Evolutionary conservation across 2,329 filamentous ascomycete genomes (phyloP).

Genomic region (Ascochyta rabiei): DNA sequence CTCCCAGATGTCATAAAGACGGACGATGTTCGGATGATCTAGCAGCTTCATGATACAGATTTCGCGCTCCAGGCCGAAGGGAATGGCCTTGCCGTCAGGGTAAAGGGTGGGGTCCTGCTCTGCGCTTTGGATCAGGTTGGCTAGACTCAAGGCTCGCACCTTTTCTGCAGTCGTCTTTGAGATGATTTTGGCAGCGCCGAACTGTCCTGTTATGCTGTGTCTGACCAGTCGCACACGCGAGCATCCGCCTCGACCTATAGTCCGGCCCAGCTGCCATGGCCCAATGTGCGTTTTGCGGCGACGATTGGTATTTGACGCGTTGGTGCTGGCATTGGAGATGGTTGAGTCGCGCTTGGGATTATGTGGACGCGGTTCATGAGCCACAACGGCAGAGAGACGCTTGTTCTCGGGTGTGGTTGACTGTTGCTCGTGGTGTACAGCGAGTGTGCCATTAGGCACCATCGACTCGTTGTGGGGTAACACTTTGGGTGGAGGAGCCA

Average conservation of each 20-base stretch:
- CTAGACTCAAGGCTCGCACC: conserved; percentile 84
- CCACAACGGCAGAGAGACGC: conserved; percentile 58
- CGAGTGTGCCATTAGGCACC: conserved; percentile 51
- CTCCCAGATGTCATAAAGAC: conserved; percentile 96
- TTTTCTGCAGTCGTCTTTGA: conserved; percentile 78
- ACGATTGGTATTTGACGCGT: conserved; percentile 56
- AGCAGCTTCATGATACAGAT: conserved; percentile 97
- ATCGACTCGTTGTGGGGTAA: conserved; percentile 55
- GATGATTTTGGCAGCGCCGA: conserved; percentile 94
- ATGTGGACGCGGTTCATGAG: conserved; percentile 54
- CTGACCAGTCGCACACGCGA: conserved; percentile 85
- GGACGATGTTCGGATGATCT: conserved; percentile 92
- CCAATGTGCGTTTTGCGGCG: conserved; percentile 78
- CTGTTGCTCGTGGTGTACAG: conserved; percentile 45
- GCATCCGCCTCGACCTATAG: conserved; percentile 86
- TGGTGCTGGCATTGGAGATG: conserved; percentile 62
- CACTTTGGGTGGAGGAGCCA: conserved; percentile 25
- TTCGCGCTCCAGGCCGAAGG: conserved; percentile 89
- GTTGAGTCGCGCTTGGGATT: conserved; percentile 57
- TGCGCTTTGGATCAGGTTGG: conserved; percentile 78
- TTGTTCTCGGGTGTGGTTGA: conserved; percentile 55
- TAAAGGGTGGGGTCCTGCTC: conserved; percentile 60
- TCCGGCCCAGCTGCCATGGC: conserved; percentile 90
- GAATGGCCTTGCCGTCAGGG: conserved; percentile 71
- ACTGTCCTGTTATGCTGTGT: conserved; percentile 77